Conservation (phyloP, 1,284 basidiomycete species). For the Heimioporus punctisporus region DNA sequence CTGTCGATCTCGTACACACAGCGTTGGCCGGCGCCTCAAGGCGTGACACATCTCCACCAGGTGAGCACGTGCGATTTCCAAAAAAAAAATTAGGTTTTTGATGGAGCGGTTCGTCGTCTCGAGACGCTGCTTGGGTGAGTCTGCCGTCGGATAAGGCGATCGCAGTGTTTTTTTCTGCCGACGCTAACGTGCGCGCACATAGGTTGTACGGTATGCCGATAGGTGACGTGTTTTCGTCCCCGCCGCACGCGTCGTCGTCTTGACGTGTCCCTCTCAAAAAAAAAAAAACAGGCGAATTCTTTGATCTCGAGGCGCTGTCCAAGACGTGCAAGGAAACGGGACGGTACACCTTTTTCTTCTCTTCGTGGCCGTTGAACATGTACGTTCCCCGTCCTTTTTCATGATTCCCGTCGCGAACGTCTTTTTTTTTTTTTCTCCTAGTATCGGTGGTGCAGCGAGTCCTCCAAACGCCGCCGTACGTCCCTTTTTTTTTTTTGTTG, state of each 20-base stretch:
- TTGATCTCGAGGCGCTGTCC: slow-evolving; percentile 67
- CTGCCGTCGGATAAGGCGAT: too few relatives aligned
- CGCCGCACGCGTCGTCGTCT: too few relatives aligned
- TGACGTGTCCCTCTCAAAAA: too few relatives aligned
- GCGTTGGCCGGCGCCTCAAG: slow-evolving; percentile 57
- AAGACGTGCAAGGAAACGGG: slow-evolving; percentile 55
- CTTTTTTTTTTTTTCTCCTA: slow-evolving; percentile 18
- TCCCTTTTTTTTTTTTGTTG: too few relatives aligned
- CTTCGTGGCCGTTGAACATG: slow-evolving; percentile 75
- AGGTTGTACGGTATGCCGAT: slow-evolving; percentile 77
- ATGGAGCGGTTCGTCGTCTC: too few relatives aligned
- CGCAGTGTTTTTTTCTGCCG: too few relatives aligned
- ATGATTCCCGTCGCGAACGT: neutral
- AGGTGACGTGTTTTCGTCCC: slow-evolving; percentile 33
- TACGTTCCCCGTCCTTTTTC: slow-evolving; percentile 33
- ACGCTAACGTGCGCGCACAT: too few relatives aligned
- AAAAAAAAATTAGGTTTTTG: neutral
- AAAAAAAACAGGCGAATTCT: slow-evolving; percentile 72
- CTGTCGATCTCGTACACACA: slow-evolving; percentile 1
- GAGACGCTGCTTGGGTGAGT: slow-evolving; percentile 67
- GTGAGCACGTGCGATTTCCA: slow-evolving; percentile 27
- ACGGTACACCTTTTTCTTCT: slow-evolving; percentile 72
- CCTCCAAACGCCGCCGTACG: slow-evolving; percentile 72
- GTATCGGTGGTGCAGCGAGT: slow-evolving; percentile 66
- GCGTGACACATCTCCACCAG: slow-evolving; percentile 55